A percentile compares a stretch with the other conserved stretches of the same genome.
phyloP scores from a whole-genome alignment of 108 stramenopile genomes.

The Parmales sp. region DNA sequence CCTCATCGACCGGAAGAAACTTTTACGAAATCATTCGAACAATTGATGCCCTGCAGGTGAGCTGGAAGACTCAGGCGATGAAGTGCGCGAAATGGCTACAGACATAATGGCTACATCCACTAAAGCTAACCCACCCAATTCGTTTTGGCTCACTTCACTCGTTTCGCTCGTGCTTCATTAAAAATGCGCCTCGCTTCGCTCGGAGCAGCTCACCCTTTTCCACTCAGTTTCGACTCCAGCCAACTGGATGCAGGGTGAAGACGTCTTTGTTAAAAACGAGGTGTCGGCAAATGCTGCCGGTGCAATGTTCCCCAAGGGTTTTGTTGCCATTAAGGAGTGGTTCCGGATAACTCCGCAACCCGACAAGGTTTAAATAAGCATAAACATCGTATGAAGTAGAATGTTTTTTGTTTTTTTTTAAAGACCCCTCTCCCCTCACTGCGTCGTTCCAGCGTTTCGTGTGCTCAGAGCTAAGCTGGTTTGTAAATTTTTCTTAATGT shows the following conservation, averaged over 20 bases:
- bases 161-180: too few species aligned
- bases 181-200: too few species aligned
- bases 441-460: neutral
- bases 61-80: too few species aligned
- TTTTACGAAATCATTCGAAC: conserved; percentile 36
- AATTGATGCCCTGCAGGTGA: conserved; percentile 37
- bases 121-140: too few species aligned
- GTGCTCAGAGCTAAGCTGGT: neutral
- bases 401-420: too few species aligned
- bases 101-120: too few species aligned
- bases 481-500: conserved; percentile 36
- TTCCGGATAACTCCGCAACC: conserved; percentile 29
- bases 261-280: conserved; percentile 12
- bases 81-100: too few species aligned
- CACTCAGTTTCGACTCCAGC: conserved; percentile 21
- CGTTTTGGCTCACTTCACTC: too few species aligned
- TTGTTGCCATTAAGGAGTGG: conserved; percentile 25
- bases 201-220: conserved; percentile 7
- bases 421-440: too few species aligned
- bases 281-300: conserved; percentile 10
- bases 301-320: conserved; percentile 28
- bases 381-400: too few species aligned
- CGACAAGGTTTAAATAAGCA: neutral
- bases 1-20: conserved; percentile 34
- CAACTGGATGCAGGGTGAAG: conserved; percentile 17